Evolutionary conservation across 768 basidiomycete species (phyloP).

Genomic region (Rubroboletus pulcherrimus): DNA sequence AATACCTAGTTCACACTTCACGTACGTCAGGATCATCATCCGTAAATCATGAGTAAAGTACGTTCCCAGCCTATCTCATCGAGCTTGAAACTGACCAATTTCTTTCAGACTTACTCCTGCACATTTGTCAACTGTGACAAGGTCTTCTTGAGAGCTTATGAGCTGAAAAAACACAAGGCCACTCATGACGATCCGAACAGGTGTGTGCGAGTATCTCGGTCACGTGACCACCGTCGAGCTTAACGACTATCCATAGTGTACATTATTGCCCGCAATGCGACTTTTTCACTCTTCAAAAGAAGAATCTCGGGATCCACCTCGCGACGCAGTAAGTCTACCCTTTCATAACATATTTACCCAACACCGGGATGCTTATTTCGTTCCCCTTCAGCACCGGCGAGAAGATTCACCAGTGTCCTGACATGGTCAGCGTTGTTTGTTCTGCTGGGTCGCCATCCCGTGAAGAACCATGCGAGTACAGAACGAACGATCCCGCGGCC

Average conservation of each 20-base stretch:
- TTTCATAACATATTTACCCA: background rate
- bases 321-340: conserved; percentile 15
- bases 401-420: conserved; percentile 9
- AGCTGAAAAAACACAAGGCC: conserved; percentile 11
- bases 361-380: background rate
- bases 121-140: background rate
- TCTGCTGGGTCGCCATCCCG: background rate
- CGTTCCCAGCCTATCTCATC: background rate
- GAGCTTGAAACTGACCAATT: background rate
- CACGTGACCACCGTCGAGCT: background rate
- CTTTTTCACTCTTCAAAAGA: conserved; percentile 19
- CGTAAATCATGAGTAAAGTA: conserved; percentile 10
- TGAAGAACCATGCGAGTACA: conserved; percentile 12
- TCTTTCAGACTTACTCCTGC: conserved; percentile 2
- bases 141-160: conserved; percentile 2
- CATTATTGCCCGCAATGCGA: conserved; percentile 13
- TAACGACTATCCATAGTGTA: background rate
- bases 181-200: conserved; percentile 7
- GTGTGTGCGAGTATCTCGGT: background rate
- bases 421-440: background rate
- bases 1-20: background rate
- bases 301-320: conserved; percentile 17
- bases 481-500: conserved; percentile 24
- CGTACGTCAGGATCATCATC: background rate
- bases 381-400: conserved; percentile 20